Evolutionary conservation across 768 basidiomycete genomes (phyloP), one percentile per base, ranked within the genome.

Genomic region (Boletus reticulatus): DNA sequence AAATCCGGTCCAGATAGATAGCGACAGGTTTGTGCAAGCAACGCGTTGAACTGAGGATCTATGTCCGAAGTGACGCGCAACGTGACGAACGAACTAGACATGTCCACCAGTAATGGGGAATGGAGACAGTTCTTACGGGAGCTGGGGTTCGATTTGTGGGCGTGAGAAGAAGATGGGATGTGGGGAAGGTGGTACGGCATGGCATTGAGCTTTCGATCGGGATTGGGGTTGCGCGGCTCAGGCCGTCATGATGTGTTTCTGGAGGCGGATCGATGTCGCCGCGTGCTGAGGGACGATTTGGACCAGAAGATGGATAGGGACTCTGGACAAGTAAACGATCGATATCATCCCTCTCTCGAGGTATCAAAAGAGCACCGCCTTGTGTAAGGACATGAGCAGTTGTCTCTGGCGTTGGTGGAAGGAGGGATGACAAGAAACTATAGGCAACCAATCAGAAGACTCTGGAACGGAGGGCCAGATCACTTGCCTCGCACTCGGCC

Each of bases 361-460:
- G 47, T 41, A 62, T 59, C 9, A 52, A 42, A 49, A 60, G 52
- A 20, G 68, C 69, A 45, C 88, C 89, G 41, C 88, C 87, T 71
- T 85, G 84, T 1, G 79, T 75, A 20, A 91, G 77, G 24, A 88
- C 82, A 65, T 88, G 84, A 45, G 86, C 81, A 12, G 86, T 82
- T 7, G 81, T 85, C 66, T 87, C 84, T 10, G 82, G 77, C 0
- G 89, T 92, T 37, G 86, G 82, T 4, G 92, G 91, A 11, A 93
- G 79, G 8, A 94, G 79, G 0, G 87, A 83, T 1, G 88, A 82
- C 17, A 87, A 67, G 68, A 94, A 93, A 29, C 69, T 70, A n/a
- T 16, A 43, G n/a, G 32, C 11, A 24, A 27, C 47, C 5, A 36
- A 44, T 50, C 12, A 39, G n/a, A 20, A 12, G 4, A 0, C 1